These are phyloP conservation scores for Diospyros lotus DNA, from an alignment of 148 eudicot species.

Conservation along the genomic window DNA sequence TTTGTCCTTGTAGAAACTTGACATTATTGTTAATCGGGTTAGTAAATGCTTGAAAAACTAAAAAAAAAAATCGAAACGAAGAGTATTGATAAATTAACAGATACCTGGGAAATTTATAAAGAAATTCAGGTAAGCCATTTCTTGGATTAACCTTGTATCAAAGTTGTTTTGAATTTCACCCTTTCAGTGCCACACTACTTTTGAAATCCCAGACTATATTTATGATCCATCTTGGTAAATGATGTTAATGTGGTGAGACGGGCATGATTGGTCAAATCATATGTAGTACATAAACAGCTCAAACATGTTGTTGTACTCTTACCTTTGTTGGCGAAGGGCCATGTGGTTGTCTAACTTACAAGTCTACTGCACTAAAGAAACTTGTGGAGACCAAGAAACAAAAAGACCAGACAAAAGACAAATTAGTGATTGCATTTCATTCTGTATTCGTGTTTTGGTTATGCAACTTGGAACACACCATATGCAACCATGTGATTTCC, in stretches of 20 bases:
- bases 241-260: background rate
- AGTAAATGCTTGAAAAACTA: background rate
- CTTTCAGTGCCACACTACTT: too few relatives aligned
- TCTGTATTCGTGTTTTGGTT: background rate
- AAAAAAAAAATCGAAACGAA: too few relatives aligned
- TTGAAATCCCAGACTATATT: too few relatives aligned
- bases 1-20: background rate
- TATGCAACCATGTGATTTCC: slow-evolving; percentile 10
- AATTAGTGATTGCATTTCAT: slow-evolving; percentile 9
- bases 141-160: background rate
- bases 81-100: background rate
- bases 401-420: slow-evolving; percentile 12
- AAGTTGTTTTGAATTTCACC: background rate
- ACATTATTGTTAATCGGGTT: too few relatives aligned
- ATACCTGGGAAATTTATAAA: background rate
- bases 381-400: slow-evolving; percentile 7
- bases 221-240: background rate
- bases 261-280: background rate
- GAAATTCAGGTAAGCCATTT: background rate
- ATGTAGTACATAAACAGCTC: background rate
- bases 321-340: background rate
- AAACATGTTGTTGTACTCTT: background rate
- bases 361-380: background rate
- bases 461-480: background rate
- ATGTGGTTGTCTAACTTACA: background rate